Evolutionary conservation across 306 rosid genomes (phyloP).

Genomic region (Trifolium pratense): DNA sequence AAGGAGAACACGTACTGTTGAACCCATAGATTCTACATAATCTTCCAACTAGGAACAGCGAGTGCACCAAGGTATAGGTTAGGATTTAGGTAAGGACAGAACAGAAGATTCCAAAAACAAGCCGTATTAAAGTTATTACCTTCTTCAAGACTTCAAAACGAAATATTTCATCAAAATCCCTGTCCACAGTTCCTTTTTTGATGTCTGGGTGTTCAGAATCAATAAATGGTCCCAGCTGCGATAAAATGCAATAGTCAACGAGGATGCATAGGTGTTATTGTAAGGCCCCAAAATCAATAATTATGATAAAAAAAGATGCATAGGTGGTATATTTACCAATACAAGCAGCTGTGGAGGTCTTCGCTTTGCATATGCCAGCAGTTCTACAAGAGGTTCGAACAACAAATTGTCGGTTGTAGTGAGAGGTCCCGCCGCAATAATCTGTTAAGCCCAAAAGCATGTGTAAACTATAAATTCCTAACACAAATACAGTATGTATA

Average conservation of each 20-base stretch:
- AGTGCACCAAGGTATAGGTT: slow-evolving; percentile 14
- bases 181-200: slow-evolving; percentile 75
- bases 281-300: slow-evolving; percentile 27
- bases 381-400: slow-evolving; percentile 85
- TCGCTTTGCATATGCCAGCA: slow-evolving; percentile 82
- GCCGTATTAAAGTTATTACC: slow-evolving; percentile 51
- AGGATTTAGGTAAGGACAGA: slow-evolving; percentile 36
- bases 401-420: slow-evolving; percentile 85
- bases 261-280: slow-evolving; percentile 28
- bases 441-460: slow-evolving; percentile 55
- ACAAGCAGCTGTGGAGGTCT: slow-evolving; percentile 79
- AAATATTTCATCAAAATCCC: slow-evolving; percentile 82
- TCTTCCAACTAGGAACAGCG: slow-evolving; percentile 68
- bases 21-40: slow-evolving; percentile 68
- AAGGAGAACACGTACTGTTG: slow-evolving; percentile 69
- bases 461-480: slow-evolving; percentile 19
- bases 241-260: slow-evolving; percentile 38
- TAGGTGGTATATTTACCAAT: slow-evolving; percentile 58
- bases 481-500: slow-evolving; percentile 20
- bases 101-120: background rate
- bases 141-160: slow-evolving; percentile 65
- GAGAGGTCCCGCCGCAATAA: slow-evolving; percentile 93
- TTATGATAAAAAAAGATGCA: slow-evolving; percentile 5
- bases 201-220: slow-evolving; percentile 90
- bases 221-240: slow-evolving; percentile 90